phyloP scores from a whole-genome alignment of 2,329 filamentous ascomycete genomes.

The Hyphodiscus sp. region DNA sequence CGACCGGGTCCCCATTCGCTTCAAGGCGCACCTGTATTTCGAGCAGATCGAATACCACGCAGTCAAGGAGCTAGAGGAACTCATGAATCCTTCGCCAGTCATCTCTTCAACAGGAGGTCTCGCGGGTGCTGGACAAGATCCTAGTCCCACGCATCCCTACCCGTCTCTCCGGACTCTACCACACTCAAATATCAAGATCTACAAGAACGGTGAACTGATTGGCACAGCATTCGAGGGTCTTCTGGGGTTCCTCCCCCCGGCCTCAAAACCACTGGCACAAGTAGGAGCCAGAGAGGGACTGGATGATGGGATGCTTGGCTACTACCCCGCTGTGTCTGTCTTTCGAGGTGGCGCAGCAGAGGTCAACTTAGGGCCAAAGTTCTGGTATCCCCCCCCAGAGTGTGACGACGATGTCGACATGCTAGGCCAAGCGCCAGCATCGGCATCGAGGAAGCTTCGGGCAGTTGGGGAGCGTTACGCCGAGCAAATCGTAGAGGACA shows the following conservation, averaged over 20 bases:
- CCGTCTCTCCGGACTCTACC: constrained; percentile 81
- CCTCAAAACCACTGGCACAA: constrained; percentile 66
- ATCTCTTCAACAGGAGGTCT: constrained; percentile 33
- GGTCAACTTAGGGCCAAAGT: constrained; percentile 89
- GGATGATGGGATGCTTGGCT: constrained; percentile 92
- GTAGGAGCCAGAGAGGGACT: constrained; percentile 77
- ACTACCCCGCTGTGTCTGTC: constrained; percentile 88
- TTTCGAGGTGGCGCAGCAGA: constrained; percentile 89
- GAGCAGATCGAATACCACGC: constrained; percentile 87
- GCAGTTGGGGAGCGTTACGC: constrained; percentile 73
- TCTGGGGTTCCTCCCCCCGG: constrained; percentile 84
- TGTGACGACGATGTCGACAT: constrained; percentile 44
- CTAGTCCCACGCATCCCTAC: constrained; percentile 64
- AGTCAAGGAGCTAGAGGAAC: constrained; percentile 80
- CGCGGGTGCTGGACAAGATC: constrained; percentile 41
- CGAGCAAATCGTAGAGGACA: constrained; percentile 91
- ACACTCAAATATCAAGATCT: constrained; percentile 77
- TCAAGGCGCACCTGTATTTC: constrained; percentile 90
- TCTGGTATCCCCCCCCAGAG: constrained; percentile 76
- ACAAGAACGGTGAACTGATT: constrained; percentile 84
- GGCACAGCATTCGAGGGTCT: constrained; percentile 85
- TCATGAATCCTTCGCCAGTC: constrained; percentile 62
- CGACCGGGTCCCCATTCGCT: constrained; percentile 89
- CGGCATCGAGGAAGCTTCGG: constrained; percentile 35
- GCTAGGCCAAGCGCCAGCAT: constrained; percentile 31